A percentile compares a stretch with the other conserved stretches of the same genome.
Evolutionary conservation across 2,329 filamentous ascomycete species (phyloP).

Genomic region (Grosmannia clavigera): DNA sequence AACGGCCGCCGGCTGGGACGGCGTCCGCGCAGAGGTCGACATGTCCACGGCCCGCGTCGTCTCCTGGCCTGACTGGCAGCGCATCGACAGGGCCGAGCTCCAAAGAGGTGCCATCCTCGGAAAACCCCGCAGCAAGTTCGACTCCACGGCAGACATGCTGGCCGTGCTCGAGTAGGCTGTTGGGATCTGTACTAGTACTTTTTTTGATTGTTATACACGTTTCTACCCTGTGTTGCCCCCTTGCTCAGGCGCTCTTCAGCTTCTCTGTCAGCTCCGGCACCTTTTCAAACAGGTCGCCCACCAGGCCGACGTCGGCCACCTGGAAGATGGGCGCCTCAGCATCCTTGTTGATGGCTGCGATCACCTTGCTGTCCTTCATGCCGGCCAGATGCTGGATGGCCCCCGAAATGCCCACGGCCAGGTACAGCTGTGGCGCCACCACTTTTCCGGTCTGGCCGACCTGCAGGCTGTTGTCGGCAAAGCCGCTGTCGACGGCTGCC

Average conservation of each 20-base stretch:
- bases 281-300: conserved; percentile 91
- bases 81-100: conserved; percentile 69
- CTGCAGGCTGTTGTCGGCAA: conserved; percentile 95
- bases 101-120: conserved; percentile 51
- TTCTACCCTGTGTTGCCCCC: not conserved
- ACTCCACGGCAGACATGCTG: conserved; percentile 44
- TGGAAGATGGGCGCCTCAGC: conserved; percentile 96
- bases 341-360: conserved; percentile 98
- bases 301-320: conserved; percentile 87
- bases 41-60: conserved; percentile 46
- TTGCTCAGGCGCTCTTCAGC: conserved; percentile 45
- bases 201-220: not conserved
- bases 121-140: conserved; percentile 68
- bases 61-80: conserved; percentile 73
- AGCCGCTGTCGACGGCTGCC: conserved; percentile 91
- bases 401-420: conserved; percentile 90
- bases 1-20: conserved; percentile 58
- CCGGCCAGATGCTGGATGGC: conserved; percentile 97
- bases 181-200: too few relatives aligned
- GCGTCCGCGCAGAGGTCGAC: conserved; percentile 46
- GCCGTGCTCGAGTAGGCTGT: conserved; percentile 26
- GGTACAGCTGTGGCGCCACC: conserved; percentile 87
- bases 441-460: conserved; percentile 99
- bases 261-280: conserved; percentile 95
- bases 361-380: conserved; percentile 99